phyloP scores from a whole-genome alignment of 2,329 filamentous ascomycete genomes.

The Cadophora sp. region DNA sequence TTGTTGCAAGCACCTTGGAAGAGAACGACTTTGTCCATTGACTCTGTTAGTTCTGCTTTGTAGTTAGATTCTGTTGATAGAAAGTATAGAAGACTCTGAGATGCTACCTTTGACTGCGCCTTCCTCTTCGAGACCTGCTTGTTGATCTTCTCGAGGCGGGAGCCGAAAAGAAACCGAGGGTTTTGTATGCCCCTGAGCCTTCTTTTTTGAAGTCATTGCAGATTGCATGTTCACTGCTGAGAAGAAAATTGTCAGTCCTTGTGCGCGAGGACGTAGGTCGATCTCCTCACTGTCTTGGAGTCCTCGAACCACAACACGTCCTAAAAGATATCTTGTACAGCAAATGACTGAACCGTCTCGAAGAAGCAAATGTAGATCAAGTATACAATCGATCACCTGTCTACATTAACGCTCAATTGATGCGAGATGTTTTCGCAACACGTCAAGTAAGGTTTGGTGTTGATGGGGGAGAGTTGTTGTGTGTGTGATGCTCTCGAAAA shows the following conservation, averaged over 20 bases:
- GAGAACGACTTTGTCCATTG: slow-evolving; percentile 2
- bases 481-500: too few relatives aligned
- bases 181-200: background rate
- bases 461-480: too few relatives aligned
- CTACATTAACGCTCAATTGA: too few relatives aligned
- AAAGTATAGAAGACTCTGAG: background rate
- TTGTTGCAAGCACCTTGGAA: slow-evolving; percentile 2
- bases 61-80: background rate
- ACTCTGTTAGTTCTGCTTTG: background rate
- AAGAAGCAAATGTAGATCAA: background rate
- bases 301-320: background rate
- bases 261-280: background rate
- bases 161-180: background rate
- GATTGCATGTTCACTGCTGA: background rate
- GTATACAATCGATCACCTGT: too few relatives aligned
- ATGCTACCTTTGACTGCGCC: background rate
- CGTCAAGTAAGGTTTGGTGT: too few relatives aligned
- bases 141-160: background rate
- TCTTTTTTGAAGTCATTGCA: background rate
- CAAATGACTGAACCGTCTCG: too few relatives aligned
- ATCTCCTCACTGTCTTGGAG: background rate
- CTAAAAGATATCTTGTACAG: background rate
- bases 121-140: background rate
- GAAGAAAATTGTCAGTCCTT: background rate
- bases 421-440: too few relatives aligned